Evolutionary conservation across 2,329 filamentous ascomycete species (phyloP).

Genomic region (Pezicula neosporulosa): DNA sequence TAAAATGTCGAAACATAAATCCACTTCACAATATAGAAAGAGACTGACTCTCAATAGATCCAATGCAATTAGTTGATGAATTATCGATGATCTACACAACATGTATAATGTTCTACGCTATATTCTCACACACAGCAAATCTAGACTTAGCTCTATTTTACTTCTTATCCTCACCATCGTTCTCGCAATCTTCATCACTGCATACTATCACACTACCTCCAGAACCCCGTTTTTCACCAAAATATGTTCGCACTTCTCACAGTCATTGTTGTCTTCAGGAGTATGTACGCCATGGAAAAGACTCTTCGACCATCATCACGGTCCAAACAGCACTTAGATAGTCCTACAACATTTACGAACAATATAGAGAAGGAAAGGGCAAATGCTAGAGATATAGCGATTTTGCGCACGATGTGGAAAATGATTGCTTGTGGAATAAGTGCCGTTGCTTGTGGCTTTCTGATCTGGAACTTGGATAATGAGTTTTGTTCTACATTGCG

Average conservation of each 20-base stretch:
- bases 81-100: constrained; percentile 71
- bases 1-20: no score
- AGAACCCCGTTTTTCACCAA: constrained; percentile 71
- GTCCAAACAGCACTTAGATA: constrained; percentile 34
- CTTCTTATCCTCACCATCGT: constrained; percentile 48
- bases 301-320: constrained; percentile 50
- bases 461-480: constrained; percentile 66
- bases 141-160: constrained; percentile 37
- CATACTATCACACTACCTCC: constrained; percentile 72
- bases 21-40: constrained; percentile 31
- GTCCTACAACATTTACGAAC: constrained; percentile 31
- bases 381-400: constrained; percentile 53
- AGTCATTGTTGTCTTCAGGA: constrained; percentile 52
- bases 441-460: constrained; percentile 64
- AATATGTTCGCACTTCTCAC: constrained; percentile 65
- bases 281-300: constrained; percentile 64
- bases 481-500: constrained; percentile 45
- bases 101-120: constrained; percentile 62
- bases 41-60: constrained; percentile 40
- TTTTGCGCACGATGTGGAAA: constrained; percentile 64
- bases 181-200: constrained; percentile 58
- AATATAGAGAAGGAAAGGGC: constrained; percentile 37
- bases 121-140: constrained; percentile 58
- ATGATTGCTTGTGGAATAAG: constrained; percentile 58
- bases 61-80: constrained; percentile 69